Base-by-base conservation (phyloP, 768 basidiomycete genomes). In the Dioszegia aurantiaca region DNA sequence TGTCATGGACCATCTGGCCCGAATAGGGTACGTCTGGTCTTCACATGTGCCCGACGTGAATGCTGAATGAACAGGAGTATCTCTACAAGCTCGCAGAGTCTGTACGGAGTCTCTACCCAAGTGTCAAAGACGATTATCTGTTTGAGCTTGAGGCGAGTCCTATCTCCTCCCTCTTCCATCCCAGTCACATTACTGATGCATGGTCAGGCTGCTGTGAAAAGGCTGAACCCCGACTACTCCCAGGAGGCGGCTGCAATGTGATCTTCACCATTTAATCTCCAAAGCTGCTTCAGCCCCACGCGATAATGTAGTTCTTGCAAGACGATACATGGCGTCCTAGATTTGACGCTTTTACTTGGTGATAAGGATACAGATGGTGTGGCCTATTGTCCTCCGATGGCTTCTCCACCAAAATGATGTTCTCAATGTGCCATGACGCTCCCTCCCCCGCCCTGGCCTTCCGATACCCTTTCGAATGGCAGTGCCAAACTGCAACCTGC, bases 1-100 rank as follows among this genome's bases (percentile, higher is more conserved):
- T 85, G 87, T 0, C 81, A 84, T 0, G 93, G 93, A 0, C 91
- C 92, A 0, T 95, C 92, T 0, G 93, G 93, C 0, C 83, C 79
- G 2, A 98, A 98, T 79, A 93, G 91, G 80, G 91, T 88, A 33
- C 28, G 74, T 33, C 26, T 14, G 40, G 1, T 46, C 56, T 14
- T 24, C 21, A 19, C 10, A 28, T 46, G 23, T 24, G 6, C 42
- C 23, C 6, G 8, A 31, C 26, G 24, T 33, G 5, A 37, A 41
- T 17, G 36, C 55, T 52, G 31, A 43, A 0, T 30, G 0, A 5
- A 24, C 60, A 93, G 90, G 91, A 95, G 33, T 97, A 97, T 69
- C 79, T 95, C 2, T 94, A 86, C 70, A 80, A 83, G 11, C 84
- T 97, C 1, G 86, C 85, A 0, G 80, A 83, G 17, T 83, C 88